phyloP scores from a whole-genome alignment of 352 stramenopile species.

The Pythium grandisporangium region DNA sequence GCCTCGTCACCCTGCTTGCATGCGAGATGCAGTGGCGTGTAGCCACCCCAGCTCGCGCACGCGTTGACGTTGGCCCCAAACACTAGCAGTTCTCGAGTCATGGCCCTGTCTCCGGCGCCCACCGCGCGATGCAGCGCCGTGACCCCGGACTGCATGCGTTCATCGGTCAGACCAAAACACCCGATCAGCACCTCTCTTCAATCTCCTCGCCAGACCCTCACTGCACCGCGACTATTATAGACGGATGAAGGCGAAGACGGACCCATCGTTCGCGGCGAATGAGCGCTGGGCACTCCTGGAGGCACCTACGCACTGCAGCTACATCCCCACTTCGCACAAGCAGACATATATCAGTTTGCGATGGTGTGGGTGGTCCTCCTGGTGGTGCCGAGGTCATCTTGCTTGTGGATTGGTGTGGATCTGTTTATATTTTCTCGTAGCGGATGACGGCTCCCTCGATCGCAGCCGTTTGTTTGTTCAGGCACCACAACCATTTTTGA shows the following conservation, averaged over 20 bases:
- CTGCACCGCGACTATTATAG: background rate
- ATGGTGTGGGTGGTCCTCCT: no score
- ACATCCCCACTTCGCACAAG: conserved; percentile 36
- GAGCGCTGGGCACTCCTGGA: conserved; percentile 22
- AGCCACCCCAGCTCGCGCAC: conserved; percentile 69
- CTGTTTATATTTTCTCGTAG: no score
- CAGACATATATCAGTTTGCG: no score
- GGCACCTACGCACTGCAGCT: conserved; percentile 16
- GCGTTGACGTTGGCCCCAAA: conserved; percentile 41
- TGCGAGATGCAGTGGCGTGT: conserved; percentile 65
- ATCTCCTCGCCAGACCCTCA: background rate
- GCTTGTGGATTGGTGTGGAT: no score
- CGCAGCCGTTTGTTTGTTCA: no score
- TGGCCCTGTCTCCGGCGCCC: conserved; percentile 21
- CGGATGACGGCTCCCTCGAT: no score
- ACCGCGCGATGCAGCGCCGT: conserved; percentile 61
- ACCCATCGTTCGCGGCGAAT: conserved; percentile 57
- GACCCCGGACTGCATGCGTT: conserved; percentile 35
- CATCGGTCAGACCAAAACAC: background rate
- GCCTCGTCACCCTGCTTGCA: conserved; percentile 55
- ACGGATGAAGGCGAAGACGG: conserved; percentile 1
- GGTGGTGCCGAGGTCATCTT: no score
- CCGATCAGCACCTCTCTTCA: background rate
- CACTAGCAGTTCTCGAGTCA: conserved; percentile 36
- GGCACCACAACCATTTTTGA: no score